Conservation (phyloP, 805 yeast genomes). For the Candida peoriensis region DNA sequence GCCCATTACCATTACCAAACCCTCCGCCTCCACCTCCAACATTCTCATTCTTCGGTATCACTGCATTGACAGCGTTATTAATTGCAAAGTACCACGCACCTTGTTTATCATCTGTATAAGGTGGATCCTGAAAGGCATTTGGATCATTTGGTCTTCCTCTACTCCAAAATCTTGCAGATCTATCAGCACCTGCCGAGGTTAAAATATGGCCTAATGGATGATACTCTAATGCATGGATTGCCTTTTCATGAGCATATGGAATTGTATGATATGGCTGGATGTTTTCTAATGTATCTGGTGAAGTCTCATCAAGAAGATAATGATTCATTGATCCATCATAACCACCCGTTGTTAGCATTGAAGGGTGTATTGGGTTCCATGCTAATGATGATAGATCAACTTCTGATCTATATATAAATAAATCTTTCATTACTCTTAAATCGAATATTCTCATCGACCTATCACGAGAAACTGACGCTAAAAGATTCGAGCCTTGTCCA, state of each 20-base stretch:
- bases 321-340: conserved; percentile 85
- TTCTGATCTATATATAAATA: conserved; percentile 71
- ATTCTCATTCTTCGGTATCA: conserved; percentile 27
- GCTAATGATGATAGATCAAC: conserved; percentile 79
- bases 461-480: conserved; percentile 88
- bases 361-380: conserved; percentile 90
- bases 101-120: conserved; percentile 61
- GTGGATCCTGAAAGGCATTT: conserved; percentile 72
- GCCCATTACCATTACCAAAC: background rate
- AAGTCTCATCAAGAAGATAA: conserved; percentile 50
- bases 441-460: conserved; percentile 86
- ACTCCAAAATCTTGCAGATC: conserved; percentile 91
- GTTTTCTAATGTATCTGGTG: conserved; percentile 34
- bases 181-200: conserved; percentile 90
- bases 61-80: conserved; percentile 30
- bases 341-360: conserved; percentile 76
- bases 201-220: conserved; percentile 93
- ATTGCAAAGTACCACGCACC: conserved; percentile 54
- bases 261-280: conserved; percentile 50
- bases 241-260: conserved; percentile 93
- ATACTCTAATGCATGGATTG: conserved; percentile 83
- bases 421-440: conserved; percentile 75
- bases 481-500: conserved; percentile 54
- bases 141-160: conserved; percentile 90
- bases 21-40: conserved; percentile 14